phyloP scores from a whole-genome alignment of 371 early-diverging fungal species.

The Circinella minor region DNA sequence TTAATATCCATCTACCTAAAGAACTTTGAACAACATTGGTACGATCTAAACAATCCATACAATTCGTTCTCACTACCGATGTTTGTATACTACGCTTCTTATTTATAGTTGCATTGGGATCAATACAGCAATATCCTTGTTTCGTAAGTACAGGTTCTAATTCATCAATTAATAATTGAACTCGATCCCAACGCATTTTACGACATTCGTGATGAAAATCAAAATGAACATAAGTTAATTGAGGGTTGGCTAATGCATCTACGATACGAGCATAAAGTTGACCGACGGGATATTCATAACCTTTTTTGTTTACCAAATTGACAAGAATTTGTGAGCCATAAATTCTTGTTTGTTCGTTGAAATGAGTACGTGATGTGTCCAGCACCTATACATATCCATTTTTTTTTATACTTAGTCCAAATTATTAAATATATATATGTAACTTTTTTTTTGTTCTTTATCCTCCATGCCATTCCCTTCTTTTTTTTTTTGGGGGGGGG shows the following conservation, averaged over 20 bases:
- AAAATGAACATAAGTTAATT: slow-evolving; percentile 82
- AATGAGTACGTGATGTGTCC: slow-evolving; percentile 67
- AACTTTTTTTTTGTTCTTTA: too few relatives aligned
- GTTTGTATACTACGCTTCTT: slow-evolving; percentile 54
- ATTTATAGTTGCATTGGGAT: background rate
- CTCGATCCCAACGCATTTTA: slow-evolving; percentile 84
- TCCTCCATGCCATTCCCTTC: background rate
- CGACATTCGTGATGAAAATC: slow-evolving; percentile 97
- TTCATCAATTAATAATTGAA: slow-evolving; percentile 76
- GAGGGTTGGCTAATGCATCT: slow-evolving; percentile 53
- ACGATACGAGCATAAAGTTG: slow-evolving; percentile 66
- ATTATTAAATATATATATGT: background rate
- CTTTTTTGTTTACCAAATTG: slow-evolving; percentile 89
- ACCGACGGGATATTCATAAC: slow-evolving; percentile 84
- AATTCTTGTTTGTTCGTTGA: slow-evolving; percentile 60
- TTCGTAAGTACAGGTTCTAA: slow-evolving; percentile 65
- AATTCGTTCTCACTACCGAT: slow-evolving; percentile 95
- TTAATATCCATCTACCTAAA: slow-evolving; percentile 72
- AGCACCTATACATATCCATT: slow-evolving; percentile 22
- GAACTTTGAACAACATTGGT: slow-evolving; percentile 98
- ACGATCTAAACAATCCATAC: slow-evolving; percentile 99
- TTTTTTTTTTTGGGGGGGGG: too few relatives aligned
- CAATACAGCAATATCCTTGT: slow-evolving; percentile 58
- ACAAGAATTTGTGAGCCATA: slow-evolving; percentile 86
- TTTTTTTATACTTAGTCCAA: background rate